Conservation (phyloP, 116 monocot genomes). For the Dioscorea cayenensis region DNA sequence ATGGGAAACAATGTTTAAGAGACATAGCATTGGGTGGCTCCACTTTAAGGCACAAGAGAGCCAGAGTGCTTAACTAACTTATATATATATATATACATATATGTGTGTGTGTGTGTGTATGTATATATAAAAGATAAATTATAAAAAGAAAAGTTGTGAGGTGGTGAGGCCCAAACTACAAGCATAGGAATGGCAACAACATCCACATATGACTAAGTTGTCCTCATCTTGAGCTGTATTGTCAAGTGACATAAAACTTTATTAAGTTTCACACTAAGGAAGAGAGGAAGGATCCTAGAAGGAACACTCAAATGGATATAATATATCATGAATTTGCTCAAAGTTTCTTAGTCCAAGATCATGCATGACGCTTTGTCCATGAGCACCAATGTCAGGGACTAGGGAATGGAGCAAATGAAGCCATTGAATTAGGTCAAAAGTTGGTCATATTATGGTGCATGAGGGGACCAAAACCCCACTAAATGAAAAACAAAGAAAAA, state of each 20-base stretch:
- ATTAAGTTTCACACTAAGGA: neutral
- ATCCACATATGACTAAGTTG: neutral
- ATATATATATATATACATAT: neutral
- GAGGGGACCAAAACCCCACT: slow-evolving; percentile 1
- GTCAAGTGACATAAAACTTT: neutral
- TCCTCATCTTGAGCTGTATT: neutral
- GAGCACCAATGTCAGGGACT: neutral
- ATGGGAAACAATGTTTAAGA: neutral
- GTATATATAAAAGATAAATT: neutral
- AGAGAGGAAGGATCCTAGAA: neutral
- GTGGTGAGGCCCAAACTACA: too few species aligned
- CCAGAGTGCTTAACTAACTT: neutral
- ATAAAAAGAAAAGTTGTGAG: too few species aligned
- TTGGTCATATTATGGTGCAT: neutral
- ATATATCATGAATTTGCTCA: neutral
- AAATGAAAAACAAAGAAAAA: neutral
- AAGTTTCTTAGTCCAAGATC: neutral
- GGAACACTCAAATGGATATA: neutral
- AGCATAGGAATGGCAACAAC: too few species aligned
- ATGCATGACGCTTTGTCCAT: neutral
- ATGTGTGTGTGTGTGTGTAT: too few species aligned
- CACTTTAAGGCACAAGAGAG: neutral
- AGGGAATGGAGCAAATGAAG: neutral
- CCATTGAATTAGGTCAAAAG: slow-evolving; percentile 1
- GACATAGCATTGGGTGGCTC: neutral